Base-by-base conservation (phyloP, 306 rosid species). In the Inga laurina region DNA sequence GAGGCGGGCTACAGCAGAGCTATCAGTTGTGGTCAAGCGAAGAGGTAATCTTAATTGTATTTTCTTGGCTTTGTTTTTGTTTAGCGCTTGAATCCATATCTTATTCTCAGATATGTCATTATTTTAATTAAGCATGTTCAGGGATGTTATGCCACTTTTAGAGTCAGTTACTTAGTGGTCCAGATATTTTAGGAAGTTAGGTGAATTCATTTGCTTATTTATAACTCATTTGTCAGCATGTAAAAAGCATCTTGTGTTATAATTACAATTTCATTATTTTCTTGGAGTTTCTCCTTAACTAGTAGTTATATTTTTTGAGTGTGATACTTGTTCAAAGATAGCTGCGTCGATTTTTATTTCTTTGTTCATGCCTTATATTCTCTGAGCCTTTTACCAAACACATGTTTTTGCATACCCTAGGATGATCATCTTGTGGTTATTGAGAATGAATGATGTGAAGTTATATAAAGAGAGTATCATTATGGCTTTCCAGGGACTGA, bases 1-100 rank as follows among this genome's bases (percentile, higher is more conserved):
- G 99, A 92, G 98, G 79, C 93, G 97, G 61, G 99, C 98, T 8
- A 93, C 99, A 1, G 98, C 97, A 75, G 98, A 93, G 91, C 99
- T 98, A 48, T 96, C 99, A 0, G 94, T 89, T 77, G 99, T 93
- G 88, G 96, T 93, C 70, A 95, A 93, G 86, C 88, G 96, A 82
- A 95, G 87, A 93, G 99, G 99, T 96, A 90, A 61, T 54, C 35
- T 52, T 79, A 65, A 22, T 19, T 44, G 75, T 68, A 18, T 32
- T 66, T 81, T 69, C 13, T 57, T 49, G 8, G 8, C 68, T 24
- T 62, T 9, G 24, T 62, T 27, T 1, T 62, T 59, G 11, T 59
- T n/a, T 51, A 27, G 27, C 0, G 27, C 27, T 27, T 27, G 27
- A 27, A 27, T 27, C 27, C 27, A 27, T 27, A 27, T 27, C 27